Percentiles rank a stretch among this genome's conserved stretches.
Evolutionary conservation across 352 stramenopile genomes (phyloP).

Genomic region (Poterioochromonas sp.): DNA sequence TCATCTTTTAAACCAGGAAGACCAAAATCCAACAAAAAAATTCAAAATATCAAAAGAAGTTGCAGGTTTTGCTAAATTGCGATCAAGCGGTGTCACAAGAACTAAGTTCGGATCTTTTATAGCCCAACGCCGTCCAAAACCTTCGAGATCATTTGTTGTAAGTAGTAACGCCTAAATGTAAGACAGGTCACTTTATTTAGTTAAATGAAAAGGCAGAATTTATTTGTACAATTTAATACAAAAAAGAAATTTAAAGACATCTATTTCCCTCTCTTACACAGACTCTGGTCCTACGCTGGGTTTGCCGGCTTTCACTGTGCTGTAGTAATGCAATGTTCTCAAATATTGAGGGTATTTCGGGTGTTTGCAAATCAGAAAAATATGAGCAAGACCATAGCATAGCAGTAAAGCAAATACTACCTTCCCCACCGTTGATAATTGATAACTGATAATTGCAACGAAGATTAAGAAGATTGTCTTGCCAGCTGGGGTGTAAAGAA

Average conservation of each 20-base stretch:
- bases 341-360: background rate
- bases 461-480: slow-evolving; percentile 20
- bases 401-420: background rate
- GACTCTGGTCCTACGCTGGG: background rate
- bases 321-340: background rate
- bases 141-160: background rate
- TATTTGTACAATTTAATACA: background rate
- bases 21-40: background rate
- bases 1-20: background rate
- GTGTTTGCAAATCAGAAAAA: background rate
- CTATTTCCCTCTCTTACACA: background rate
- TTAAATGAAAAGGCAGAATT: background rate
- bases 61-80: background rate
- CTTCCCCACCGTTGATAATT: slow-evolving; percentile 9
- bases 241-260: background rate
- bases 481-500: background rate
- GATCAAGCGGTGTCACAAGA: background rate
- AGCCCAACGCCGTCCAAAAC: background rate
- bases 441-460: background rate
- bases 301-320: background rate
- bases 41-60: background rate
- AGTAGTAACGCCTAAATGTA: background rate
- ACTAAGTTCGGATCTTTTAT: background rate
- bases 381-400: background rate
- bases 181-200: background rate